A percentile compares a stretch with the other conserved stretches of the same genome.
Evolutionary conservation across 1,139 yeast species (phyloP).

Genomic region (Yamadazyma friedrichii): DNA sequence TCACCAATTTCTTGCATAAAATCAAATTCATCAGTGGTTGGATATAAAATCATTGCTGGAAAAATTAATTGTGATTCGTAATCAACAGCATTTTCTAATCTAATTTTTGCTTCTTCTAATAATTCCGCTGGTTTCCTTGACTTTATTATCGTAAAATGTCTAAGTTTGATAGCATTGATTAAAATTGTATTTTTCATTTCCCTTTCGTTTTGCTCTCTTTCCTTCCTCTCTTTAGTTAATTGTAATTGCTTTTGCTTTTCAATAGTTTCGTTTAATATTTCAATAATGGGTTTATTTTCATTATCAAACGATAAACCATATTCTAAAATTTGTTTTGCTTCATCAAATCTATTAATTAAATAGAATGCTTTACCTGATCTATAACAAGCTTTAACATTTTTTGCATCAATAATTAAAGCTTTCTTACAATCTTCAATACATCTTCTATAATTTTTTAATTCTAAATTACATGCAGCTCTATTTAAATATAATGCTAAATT

Average conservation of each 20-base stretch:
- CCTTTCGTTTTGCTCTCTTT: slow-evolving; percentile 32
- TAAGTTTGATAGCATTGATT: slow-evolving; percentile 52
- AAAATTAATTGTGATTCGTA: slow-evolving; percentile 75
- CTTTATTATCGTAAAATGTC: slow-evolving; percentile 51
- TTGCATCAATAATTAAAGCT: slow-evolving; percentile 64
- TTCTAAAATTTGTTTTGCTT: slow-evolving; percentile 63
- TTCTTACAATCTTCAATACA: slow-evolving; percentile 85
- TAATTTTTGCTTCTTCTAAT: slow-evolving; percentile 46
- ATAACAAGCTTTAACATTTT: slow-evolving; percentile 78
- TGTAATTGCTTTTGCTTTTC: slow-evolving; percentile 38
- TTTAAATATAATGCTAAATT: slow-evolving; percentile 69
- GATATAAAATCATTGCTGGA: slow-evolving; percentile 81
- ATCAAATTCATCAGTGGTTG: slow-evolving; percentile 83
- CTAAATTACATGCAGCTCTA: slow-evolving; percentile 90
- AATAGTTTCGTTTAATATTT: slow-evolving; percentile 37
- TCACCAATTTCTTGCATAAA: slow-evolving; percentile 74
- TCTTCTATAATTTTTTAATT: slow-evolving; percentile 75
- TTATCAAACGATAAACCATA: slow-evolving; percentile 65
- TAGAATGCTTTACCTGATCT: slow-evolving; percentile 83
- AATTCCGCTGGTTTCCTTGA: slow-evolving; percentile 52
- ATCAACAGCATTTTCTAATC: slow-evolving; percentile 69
- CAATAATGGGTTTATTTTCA: slow-evolving; percentile 52
- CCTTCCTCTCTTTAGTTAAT: slow-evolving; percentile 28
- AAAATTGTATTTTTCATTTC: slow-evolving; percentile 36
- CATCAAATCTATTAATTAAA: slow-evolving; percentile 65